These are phyloP conservation scores for Aristolochia californica DNA, from an alignment of 164 flowering plant genomes.

Conservation along the genomic window DNA sequence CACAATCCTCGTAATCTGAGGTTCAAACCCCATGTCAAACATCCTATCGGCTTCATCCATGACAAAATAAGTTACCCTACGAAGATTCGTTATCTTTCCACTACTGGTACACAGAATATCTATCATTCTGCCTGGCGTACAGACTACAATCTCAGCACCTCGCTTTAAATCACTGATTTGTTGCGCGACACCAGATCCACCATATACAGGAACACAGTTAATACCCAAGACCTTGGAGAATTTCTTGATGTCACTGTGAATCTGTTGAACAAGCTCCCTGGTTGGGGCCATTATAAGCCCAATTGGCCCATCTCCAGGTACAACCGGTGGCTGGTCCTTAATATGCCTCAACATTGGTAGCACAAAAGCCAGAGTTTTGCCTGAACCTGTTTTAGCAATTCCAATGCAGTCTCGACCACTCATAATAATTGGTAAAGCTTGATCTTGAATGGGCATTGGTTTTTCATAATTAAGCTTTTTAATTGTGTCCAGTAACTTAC, in stretches of 20 bases:
- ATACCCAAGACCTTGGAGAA: slow-evolving; percentile 68
- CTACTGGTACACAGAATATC: slow-evolving; percentile 90
- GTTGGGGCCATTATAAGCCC: slow-evolving; percentile 98
- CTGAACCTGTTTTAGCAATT: slow-evolving; percentile 93
- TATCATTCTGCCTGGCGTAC: slow-evolving; percentile 99
- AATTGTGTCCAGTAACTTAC: slow-evolving; percentile 68
- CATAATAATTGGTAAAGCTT: slow-evolving; percentile 88
- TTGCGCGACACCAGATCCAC: slow-evolving; percentile 98
- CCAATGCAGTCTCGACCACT: slow-evolving; percentile 99
- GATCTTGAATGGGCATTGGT: slow-evolving; percentile 96
- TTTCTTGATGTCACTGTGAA: slow-evolving; percentile 78
- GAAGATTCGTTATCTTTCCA: slow-evolving; percentile 84
- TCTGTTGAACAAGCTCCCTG: slow-evolving; percentile 97
- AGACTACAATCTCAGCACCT: slow-evolving; percentile 91
- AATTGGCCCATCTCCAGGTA: slow-evolving; percentile 91
- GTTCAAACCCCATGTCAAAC: slow-evolving; percentile 99
- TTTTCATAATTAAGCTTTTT: slow-evolving; percentile 78
- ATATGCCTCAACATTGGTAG: slow-evolving; percentile 97
- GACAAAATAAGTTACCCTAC: slow-evolving; percentile 83
- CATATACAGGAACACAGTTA: slow-evolving; percentile 87
- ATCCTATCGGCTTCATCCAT: slow-evolving; percentile 98
- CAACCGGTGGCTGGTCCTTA: slow-evolving; percentile 88
- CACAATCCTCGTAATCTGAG: slow-evolving; percentile 89
- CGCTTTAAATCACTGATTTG: slow-evolving; percentile 92
- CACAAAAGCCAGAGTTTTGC: slow-evolving; percentile 93